Percentiles rank a stretch among this genome's conserved stretches.
Conservation (phyloP, 2,329 filamentous ascomycete species). For the Phoma sp. region DNA sequence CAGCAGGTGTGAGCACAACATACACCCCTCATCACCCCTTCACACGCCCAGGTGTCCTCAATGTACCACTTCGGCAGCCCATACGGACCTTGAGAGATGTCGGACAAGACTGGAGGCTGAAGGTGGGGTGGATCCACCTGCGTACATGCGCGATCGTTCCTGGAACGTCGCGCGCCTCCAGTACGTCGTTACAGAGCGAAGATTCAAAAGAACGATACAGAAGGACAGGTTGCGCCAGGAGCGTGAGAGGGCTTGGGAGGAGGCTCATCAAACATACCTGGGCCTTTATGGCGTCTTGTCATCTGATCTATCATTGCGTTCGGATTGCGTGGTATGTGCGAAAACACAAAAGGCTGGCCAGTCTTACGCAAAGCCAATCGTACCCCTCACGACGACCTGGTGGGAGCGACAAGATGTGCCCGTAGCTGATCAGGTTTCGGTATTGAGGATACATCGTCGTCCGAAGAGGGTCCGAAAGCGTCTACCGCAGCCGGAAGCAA, state of each 20-base stretch:
- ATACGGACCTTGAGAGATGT: slow-evolving; percentile 23
- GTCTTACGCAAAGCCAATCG: not conserved
- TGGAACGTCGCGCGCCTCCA: slow-evolving; percentile 33
- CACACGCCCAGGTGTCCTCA: slow-evolving; percentile 29
- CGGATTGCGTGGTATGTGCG: not conserved
- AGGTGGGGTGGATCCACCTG: slow-evolving; percentile 23
- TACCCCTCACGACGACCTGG: slow-evolving; percentile 21
- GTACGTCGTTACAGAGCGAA: slow-evolving; percentile 22
- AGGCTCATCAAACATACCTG: slow-evolving; percentile 17
- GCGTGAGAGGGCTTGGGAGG: slow-evolving; percentile 32
- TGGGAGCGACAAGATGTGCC: slow-evolving; percentile 32
- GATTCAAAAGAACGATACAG: slow-evolving; percentile 19
- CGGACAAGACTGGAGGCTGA: slow-evolving; percentile 17
- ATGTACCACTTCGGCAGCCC: slow-evolving; percentile 24
- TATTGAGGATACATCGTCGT: slow-evolving; percentile 5
- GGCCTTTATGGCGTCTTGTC: not conserved
- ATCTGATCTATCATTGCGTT: not conserved
- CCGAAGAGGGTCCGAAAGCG: not conserved
- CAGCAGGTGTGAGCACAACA: slow-evolving; percentile 30
- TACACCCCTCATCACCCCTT: slow-evolving; percentile 30
- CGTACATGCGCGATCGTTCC: slow-evolving; percentile 21
- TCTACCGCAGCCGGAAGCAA: not conserved
- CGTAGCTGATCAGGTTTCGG: slow-evolving; percentile 7
- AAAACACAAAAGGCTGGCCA: not conserved
- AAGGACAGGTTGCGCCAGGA: slow-evolving; percentile 31